Base-by-base conservation (phyloP, 2,329 filamentous ascomycete species). In the Paraphoma sp. region DNA sequence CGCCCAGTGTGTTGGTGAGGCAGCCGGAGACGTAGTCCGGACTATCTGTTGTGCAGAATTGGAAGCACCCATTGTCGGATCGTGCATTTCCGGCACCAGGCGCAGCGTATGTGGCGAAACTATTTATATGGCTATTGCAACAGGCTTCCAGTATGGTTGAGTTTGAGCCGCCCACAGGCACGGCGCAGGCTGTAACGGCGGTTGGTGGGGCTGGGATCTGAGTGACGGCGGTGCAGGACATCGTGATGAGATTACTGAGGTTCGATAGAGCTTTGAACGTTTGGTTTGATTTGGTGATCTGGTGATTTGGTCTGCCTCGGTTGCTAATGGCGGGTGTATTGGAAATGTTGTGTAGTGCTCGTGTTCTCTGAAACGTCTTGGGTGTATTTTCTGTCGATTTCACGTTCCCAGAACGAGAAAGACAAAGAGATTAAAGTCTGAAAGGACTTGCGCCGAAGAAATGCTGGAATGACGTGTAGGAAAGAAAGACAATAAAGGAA, bases 61-160 rank as follows among this genome's bases (percentile, higher is more conserved):
- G 59, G 45, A 70, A 71, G 54, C 70, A 71, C 11, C 62, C 61
- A 17, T 62, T 53, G 2, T 56, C 51, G 36, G 59, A 45, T 17
- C 56, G 55, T 5, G 53, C 52, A 14, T 64, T 64, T 45, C 52
- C 17, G 47, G 45, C 38, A 7, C 59, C 56, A 1, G 63, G 58
- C 2, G 56, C 54, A 10, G 62, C 60, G 38, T 70, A 71, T 8
- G 62, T 67, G 12, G 51, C 53, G 17, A 72, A 60, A 7, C 60
- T 54, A 41, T 72, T 71, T 59, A 72, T 65, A 53, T 72, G 66
- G 8, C 68, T 63, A 49, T 72, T 72, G 53, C 70, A 73, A 45
- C 70, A 73, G 18, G 60, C 63, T 47, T 73, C 69, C 38, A 73
- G 63, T 29, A 71, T 65, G 11, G 70, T 66, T 28, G 63, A 58